Percentiles rank a stretch among this genome's conserved stretches.
Conservation (phyloP, 306 rosid species). For the Ziziphus jujuba region DNA sequence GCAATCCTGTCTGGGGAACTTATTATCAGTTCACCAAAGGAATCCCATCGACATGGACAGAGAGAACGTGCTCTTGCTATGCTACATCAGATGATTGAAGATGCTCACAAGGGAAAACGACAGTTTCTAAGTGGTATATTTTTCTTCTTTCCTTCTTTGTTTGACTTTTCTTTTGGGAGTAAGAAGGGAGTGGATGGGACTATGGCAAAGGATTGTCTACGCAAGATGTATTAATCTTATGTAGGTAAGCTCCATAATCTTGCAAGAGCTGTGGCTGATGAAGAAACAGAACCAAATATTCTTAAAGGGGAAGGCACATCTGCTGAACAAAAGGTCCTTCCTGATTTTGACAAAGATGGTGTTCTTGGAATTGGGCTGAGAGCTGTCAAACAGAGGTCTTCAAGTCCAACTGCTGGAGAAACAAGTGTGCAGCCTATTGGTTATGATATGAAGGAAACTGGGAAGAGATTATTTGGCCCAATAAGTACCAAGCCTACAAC, state of each 20-base stretch:
- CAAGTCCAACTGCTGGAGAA: constrained; percentile 55
- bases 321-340: constrained; percentile 57
- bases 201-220: constrained; percentile 4
- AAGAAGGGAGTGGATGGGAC: constrained; percentile 10
- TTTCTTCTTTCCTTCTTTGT: constrained; percentile 19
- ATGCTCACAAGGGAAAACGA: constrained; percentile 89
- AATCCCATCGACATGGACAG: constrained; percentile 76
- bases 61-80: constrained; percentile 94
- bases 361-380: constrained; percentile 86
- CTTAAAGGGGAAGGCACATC: constrained; percentile 66
- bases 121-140: constrained; percentile 88
- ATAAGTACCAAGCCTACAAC: constrained; percentile 82
- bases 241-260: constrained; percentile 97
- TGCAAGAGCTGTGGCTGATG: constrained; percentile 97
- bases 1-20: constrained; percentile 73
- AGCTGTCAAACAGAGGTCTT: constrained; percentile 63
- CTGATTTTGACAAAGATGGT: constrained; percentile 62
- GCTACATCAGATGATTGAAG: constrained; percentile 97
- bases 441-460: constrained; percentile 81
- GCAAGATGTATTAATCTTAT: constrained; percentile 25
- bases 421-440: constrained; percentile 50
- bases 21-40: constrained; percentile 54
- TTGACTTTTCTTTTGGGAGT: not conserved
- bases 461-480: constrained; percentile 77
- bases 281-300: constrained; percentile 71